phyloP scores from a whole-genome alignment of 2,329 filamentous ascomycete species.

The Aspergillus hortae region DNA sequence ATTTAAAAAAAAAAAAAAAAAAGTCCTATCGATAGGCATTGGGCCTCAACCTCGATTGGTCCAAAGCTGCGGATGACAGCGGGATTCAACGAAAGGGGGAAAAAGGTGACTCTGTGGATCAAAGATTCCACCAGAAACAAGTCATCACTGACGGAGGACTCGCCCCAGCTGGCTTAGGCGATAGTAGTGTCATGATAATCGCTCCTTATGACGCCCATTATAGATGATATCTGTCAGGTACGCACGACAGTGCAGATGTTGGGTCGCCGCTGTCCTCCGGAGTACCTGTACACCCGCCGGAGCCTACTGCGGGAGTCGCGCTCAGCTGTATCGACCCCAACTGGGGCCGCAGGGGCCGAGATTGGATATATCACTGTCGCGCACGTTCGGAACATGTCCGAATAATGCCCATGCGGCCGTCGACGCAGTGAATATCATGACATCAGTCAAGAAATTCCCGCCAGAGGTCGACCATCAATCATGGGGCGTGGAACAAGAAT shows the following conservation, averaged over 20 bases:
- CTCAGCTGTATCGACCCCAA: neutral
- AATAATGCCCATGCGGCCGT: neutral
- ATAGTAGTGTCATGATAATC: constrained; percentile 9
- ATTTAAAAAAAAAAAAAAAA: neutral
- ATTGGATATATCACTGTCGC: constrained; percentile 1
- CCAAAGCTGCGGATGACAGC: neutral
- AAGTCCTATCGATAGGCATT: neutral
- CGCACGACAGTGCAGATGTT: constrained; percentile 12
- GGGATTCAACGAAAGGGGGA: neutral
- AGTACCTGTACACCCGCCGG: neutral
- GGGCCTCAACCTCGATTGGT: neutral
- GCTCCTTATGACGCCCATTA: constrained; percentile 7
- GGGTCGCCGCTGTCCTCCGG: neutral
- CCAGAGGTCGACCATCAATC: neutral
- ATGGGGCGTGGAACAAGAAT: neutral
- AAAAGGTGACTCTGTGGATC: neutral
- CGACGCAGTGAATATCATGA: constrained; percentile 1
- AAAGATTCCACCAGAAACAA: constrained; percentile 2
- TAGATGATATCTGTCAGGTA: constrained; percentile 18
- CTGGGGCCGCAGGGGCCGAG: neutral
- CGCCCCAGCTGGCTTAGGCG: neutral
- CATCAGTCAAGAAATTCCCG: constrained; percentile 9
- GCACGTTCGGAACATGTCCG: constrained; percentile 2
- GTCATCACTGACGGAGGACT: constrained; percentile 1
- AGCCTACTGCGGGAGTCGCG: neutral